phyloP scores from a whole-genome alignment of 495 filamentous ascomycete species.

The Neurospora hispaniola region DNA sequence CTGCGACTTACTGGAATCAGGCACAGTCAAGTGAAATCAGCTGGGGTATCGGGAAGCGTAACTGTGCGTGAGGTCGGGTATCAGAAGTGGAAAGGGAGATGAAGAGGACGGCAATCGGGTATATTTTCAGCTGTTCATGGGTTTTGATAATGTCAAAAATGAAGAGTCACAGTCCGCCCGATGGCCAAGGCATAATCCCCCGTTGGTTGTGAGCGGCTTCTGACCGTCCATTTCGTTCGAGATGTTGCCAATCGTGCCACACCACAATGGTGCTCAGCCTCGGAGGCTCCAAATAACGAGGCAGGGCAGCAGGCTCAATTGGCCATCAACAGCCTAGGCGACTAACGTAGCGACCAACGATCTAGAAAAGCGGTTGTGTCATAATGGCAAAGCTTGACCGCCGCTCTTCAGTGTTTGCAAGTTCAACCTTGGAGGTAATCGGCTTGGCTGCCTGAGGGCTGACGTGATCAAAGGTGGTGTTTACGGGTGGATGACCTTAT shows the following conservation, averaged over 20 bases:
- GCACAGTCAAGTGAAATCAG: not conserved
- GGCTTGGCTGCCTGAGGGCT: not conserved
- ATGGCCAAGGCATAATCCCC: not conserved
- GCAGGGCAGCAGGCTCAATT: not conserved
- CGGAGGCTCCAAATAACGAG: not conserved
- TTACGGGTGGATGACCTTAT: not conserved
- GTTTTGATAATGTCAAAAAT: not conserved
- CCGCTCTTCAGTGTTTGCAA: not conserved
- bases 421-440: not conserved
- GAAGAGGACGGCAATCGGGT: not conserved
- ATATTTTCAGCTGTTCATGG: not conserved
- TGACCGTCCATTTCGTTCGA: not conserved
- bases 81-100: not conserved
- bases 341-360: not conserved
- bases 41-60: not conserved
- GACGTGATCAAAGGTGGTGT: not conserved
- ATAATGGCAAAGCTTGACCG: not conserved
- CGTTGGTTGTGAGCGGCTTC: not conserved
- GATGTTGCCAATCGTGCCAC: not conserved
- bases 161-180: not conserved
- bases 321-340: not conserved
- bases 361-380: not conserved
- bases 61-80: not conserved
- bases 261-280: not conserved
- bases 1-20: not conserved